Conservation (phyloP, 1,284 basidiomycete genomes). For the Fomitopsis betulina region DNA sequence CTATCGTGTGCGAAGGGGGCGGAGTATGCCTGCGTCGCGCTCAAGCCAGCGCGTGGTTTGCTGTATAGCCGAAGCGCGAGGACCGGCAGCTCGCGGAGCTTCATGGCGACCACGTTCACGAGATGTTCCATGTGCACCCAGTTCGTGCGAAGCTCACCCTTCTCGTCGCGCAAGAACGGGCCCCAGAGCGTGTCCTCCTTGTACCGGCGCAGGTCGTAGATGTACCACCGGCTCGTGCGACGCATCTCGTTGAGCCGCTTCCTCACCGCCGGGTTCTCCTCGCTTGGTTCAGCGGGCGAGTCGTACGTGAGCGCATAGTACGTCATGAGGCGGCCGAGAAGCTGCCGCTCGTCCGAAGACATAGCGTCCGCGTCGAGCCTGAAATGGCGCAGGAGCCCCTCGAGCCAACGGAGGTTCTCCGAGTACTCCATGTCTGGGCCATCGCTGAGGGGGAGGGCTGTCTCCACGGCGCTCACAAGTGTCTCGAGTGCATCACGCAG, state of each 20-base stretch:
- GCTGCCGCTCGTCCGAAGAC: conserved; percentile 11
- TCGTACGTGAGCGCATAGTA: conserved; percentile 39
- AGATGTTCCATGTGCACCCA: conserved; percentile 61
- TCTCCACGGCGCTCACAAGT: conserved; percentile 39
- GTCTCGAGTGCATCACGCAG: conserved; percentile 34
- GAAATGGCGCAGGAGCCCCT: conserved; percentile 11
- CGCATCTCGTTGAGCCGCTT: conserved; percentile 33
- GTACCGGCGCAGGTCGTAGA: conserved; percentile 65
- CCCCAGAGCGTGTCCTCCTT: conserved; percentile 46
- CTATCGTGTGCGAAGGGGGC: conserved; percentile 36
- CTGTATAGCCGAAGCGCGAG: conserved; percentile 30
- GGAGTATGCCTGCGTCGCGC: conserved; percentile 47
- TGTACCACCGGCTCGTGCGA: conserved; percentile 45
- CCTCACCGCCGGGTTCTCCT: conserved; percentile 15
- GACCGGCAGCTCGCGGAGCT: conserved; percentile 46
- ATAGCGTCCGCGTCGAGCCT: conserved; percentile 6
- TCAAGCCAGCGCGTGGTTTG: conserved; percentile 44
- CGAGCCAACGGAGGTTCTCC: conserved; percentile 18
- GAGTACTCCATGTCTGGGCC: conserved; percentile 15
- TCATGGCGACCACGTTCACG: conserved; percentile 53
- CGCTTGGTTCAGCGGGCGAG: conserved; percentile 4
- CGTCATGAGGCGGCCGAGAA: conserved; percentile 31
- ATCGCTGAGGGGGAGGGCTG: conserved; percentile 27
- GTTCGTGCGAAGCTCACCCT: conserved; percentile 33
- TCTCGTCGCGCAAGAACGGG: conserved; percentile 37